Conservation (phyloP, 2,329 filamentous ascomycete genomes). For the Verruconis gallopava region DNA sequence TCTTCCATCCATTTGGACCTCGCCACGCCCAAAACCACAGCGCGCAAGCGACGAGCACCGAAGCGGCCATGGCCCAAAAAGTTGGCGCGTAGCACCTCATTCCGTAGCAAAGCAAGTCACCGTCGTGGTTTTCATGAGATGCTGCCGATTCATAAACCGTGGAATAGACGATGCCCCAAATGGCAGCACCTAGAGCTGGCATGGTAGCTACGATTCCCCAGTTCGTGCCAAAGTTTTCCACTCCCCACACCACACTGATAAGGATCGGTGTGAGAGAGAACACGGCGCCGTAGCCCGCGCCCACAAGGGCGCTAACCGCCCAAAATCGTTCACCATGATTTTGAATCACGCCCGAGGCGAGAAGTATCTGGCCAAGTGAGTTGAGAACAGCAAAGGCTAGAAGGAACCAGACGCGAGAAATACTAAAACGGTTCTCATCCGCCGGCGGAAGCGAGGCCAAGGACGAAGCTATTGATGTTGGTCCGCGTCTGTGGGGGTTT, state of each 20-base stretch:
- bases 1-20: slow-evolving; percentile 60
- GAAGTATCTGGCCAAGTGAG: slow-evolving; percentile 58
- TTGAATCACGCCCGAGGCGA: slow-evolving; percentile 65
- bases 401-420: slow-evolving; percentile 73
- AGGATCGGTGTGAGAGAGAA: slow-evolving; percentile 87
- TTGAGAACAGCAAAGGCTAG: slow-evolving; percentile 62
- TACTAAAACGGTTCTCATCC: slow-evolving; percentile 55
- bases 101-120: slow-evolving; percentile 61
- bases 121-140: slow-evolving; percentile 27
- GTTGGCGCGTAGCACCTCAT: slow-evolving; percentile 65
- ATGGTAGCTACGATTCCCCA: slow-evolving; percentile 93
- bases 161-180: slow-evolving; percentile 88
- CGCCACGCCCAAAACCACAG: slow-evolving; percentile 73
- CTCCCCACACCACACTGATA: slow-evolving; percentile 94
- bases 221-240: slow-evolving; percentile 97
- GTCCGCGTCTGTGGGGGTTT: slow-evolving; percentile 43
- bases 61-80: slow-evolving; percentile 76
- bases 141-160: slow-evolving; percentile 62
- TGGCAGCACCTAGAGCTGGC: slow-evolving; percentile 72
- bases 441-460: slow-evolving; percentile 21
- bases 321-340: slow-evolving; percentile 69
- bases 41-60: slow-evolving; percentile 63
- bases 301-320: slow-evolving; percentile 70
- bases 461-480: slow-evolving; percentile 29
- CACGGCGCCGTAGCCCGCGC: slow-evolving; percentile 82